Conservation (phyloP, 2,329 filamentous ascomycete species). For the Pseudogymnoascus sp. region DNA sequence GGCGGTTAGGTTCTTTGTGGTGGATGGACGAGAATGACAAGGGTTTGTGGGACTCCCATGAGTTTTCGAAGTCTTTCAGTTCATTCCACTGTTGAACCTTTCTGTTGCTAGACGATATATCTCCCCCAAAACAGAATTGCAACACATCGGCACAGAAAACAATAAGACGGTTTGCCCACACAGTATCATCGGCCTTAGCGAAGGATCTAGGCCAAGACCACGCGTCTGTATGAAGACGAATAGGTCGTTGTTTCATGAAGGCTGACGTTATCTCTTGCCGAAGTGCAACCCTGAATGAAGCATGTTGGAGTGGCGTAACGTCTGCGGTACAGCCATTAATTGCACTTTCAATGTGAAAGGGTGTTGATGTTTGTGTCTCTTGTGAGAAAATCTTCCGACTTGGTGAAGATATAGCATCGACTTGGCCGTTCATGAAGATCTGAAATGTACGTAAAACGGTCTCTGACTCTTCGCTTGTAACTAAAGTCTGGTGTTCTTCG, state of each 20-base stretch:
- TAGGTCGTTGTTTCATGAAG: not conserved
- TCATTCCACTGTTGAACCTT: not conserved
- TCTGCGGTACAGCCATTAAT: not conserved
- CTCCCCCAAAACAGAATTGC: not conserved
- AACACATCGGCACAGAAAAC: not conserved
- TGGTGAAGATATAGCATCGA: not conserved
- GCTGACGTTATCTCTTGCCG: slow-evolving; percentile 1
- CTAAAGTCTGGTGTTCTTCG: slow-evolving; percentile 6
- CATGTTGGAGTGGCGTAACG: slow-evolving; percentile 4
- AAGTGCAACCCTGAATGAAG: slow-evolving; percentile 2
- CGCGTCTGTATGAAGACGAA: not conserved
- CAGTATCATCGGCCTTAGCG: not conserved
- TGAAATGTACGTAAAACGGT: not conserved
- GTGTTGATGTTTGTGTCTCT: not conserved
- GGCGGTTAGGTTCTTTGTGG: not conserved
- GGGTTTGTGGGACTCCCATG: not conserved
- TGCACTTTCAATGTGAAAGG: not conserved
- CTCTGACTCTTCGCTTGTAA: not conserved
- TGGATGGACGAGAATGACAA: not conserved
- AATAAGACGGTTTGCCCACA: not conserved
- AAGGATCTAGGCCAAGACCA: not conserved
- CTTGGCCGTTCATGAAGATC: slow-evolving; percentile 3
- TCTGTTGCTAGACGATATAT: not conserved
- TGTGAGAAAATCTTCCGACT: slow-evolving; percentile 4
- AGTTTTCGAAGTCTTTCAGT: not conserved